These are phyloP conservation scores for Talaromyces amestolkiae DNA, from an alignment of 2,329 filamentous ascomycete species.

Conservation along the genomic window DNA sequence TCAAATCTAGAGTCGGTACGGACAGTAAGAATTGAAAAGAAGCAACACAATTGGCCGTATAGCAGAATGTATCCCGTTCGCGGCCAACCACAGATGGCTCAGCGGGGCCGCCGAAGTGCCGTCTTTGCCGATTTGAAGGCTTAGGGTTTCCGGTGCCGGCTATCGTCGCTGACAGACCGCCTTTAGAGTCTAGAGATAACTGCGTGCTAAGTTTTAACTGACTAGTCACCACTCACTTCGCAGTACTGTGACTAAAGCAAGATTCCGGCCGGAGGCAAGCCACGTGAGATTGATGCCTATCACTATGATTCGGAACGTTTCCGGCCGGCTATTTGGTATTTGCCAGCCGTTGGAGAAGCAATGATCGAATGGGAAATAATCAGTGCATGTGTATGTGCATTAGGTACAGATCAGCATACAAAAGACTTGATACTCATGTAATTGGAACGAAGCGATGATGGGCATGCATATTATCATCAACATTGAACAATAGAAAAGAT, in stretches of 20 bases:
- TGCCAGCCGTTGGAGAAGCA: background rate
- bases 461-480: slow-evolving; percentile 5
- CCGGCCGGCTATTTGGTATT: slow-evolving; percentile 1
- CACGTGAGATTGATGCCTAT: background rate
- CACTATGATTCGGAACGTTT: background rate
- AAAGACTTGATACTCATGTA: background rate
- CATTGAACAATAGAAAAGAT: background rate
- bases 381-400: background rate
- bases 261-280: background rate
- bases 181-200: background rate
- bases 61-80: background rate
- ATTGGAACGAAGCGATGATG: background rate
- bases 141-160: background rate
- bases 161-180: background rate
- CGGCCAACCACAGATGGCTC: background rate
- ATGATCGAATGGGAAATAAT: background rate
- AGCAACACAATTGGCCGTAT: background rate
- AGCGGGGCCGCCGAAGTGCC: background rate
- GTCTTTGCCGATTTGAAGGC: slow-evolving; percentile 3
- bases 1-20: no score
- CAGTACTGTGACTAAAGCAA: background rate
- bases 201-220: background rate
- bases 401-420: slow-evolving; percentile 8
- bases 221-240: no score
- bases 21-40: background rate